A percentile compares a stretch with the other conserved stretches of the same genome.
phyloP scores from a whole-genome alignment of 2,329 filamentous ascomycete genomes.

The Claviceps humidiphila region DNA sequence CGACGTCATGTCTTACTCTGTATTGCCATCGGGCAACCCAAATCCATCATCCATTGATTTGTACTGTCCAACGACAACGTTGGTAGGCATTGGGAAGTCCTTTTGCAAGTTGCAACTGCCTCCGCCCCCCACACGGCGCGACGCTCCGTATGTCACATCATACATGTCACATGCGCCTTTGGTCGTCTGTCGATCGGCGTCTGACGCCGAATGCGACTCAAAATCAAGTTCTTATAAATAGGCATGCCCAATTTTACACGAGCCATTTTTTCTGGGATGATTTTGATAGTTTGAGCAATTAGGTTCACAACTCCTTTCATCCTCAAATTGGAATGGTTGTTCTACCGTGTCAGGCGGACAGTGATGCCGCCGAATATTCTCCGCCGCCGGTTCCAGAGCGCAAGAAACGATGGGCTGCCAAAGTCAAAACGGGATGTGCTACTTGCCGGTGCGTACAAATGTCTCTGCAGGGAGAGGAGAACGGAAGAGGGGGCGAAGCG shows the following conservation, averaged over 20 bases:
- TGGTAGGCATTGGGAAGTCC: too few relatives aligned
- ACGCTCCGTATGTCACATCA: too few relatives aligned
- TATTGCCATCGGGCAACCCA: not conserved
- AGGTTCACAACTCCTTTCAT: not conserved
- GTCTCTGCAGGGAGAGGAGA: not conserved
- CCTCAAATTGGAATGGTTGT: not conserved
- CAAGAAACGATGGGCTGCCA: conserved; percentile 3
- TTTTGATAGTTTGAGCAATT: too few relatives aligned
- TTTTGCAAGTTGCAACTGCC: too few relatives aligned
- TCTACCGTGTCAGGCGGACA: not conserved
- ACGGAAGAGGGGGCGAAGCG: too few relatives aligned
- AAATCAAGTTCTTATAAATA: too few relatives aligned
- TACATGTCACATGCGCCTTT: not conserved
- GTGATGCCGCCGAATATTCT: not conserved
- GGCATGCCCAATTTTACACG: too few relatives aligned
- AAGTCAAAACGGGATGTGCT: conserved; percentile 6
- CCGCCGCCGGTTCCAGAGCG: not conserved
- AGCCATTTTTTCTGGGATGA: not conserved
- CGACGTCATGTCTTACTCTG: not conserved
- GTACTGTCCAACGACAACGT: too few relatives aligned
- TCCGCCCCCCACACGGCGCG: too few relatives aligned
- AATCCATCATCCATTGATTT: not conserved
- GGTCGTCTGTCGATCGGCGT: not conserved
- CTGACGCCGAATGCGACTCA: not conserved
- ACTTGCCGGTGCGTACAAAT: conserved; percentile 4